phyloP scores from a whole-genome alignment of 768 basidiomycete species.

The Glaciozyma martinii region DNA sequence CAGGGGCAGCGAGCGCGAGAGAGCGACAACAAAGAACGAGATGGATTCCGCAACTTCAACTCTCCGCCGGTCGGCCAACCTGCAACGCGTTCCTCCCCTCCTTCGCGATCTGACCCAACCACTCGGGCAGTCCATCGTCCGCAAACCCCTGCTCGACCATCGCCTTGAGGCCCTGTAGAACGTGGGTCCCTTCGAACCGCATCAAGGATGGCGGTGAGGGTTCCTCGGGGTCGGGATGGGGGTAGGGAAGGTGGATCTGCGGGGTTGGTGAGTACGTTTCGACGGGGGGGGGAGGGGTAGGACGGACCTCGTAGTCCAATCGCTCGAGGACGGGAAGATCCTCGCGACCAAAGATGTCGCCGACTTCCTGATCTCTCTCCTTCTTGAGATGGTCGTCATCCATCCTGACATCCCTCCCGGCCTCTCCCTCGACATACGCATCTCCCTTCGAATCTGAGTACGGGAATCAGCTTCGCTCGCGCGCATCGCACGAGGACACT shows the following conservation, averaged over 20 bases:
- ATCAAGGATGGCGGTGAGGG: slow-evolving; percentile 2
- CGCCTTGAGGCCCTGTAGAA: slow-evolving; percentile 7
- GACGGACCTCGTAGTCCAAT: slow-evolving; percentile 11
- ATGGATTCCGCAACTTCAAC: no score
- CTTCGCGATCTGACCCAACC: not conserved
- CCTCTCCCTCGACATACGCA: not conserved
- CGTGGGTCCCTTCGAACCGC: slow-evolving; percentile 12
- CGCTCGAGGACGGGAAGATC: slow-evolving; percentile 1
- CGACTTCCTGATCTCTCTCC: slow-evolving; percentile 7
- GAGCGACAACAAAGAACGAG: no score
- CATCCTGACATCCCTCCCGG: not conserved
- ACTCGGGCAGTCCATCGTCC: not conserved
- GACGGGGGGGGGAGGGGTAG: not conserved
- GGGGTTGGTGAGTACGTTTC: not conserved
- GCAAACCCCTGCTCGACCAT: not conserved
- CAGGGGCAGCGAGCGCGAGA: no score
- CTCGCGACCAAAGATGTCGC: not conserved
- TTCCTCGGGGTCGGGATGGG: not conserved
- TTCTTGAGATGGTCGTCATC: slow-evolving; percentile 5
- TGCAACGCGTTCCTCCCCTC: slow-evolving; percentile 1
- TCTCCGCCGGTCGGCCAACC: not conserved
- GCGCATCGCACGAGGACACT: not conserved
- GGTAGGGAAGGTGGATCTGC: not conserved
- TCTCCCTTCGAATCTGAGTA: not conserved
- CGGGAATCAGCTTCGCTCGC: not conserved